Percentiles rank a stretch among this genome's conserved stretches.
These are phyloP conservation scores for Fusarium sp. DNA, from an alignment of 2,329 filamentous ascomycete genomes.

Conservation along the genomic window DNA sequence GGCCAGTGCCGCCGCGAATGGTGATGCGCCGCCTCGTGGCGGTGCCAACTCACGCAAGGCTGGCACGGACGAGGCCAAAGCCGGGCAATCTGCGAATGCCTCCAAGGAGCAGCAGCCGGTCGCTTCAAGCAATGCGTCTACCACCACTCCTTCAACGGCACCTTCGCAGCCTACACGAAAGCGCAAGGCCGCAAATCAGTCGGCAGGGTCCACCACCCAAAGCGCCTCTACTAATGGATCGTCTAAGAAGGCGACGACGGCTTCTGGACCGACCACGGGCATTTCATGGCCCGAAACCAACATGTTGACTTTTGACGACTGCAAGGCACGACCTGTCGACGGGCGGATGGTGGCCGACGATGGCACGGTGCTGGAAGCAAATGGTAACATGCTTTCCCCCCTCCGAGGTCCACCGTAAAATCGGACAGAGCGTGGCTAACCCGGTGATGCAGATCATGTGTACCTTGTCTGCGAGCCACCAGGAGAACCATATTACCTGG, in stretches of 20 bases:
- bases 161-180: constrained; percentile 75
- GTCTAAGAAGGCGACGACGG: constrained; percentile 38
- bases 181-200: constrained; percentile 76
- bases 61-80: constrained; percentile 55
- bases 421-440: constrained; percentile 46
- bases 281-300: constrained; percentile 74
- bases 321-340: constrained; percentile 75
- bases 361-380: constrained; percentile 83
- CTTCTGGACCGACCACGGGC: constrained; percentile 52
- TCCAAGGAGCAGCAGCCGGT: constrained; percentile 51
- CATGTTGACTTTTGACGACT: constrained; percentile 87
- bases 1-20: constrained; percentile 53
- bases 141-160: constrained; percentile 63
- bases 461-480: constrained; percentile 98
- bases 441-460: constrained; percentile 73
- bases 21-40: constrained; percentile 49
- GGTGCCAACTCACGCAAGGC: constrained; percentile 57
- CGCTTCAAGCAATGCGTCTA: constrained; percentile 44
- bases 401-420: constrained; percentile 36
- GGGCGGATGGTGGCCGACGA: constrained; percentile 90
- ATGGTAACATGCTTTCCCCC: constrained; percentile 78
- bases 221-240: constrained; percentile 38
- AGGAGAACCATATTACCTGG: constrained; percentile 97
- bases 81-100: constrained; percentile 49
- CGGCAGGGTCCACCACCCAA: constrained; percentile 40